These are phyloP conservation scores for Chaetomiaceae sp. DNA, from an alignment of 2,329 filamentous ascomycete genomes.

Conservation along the genomic window DNA sequence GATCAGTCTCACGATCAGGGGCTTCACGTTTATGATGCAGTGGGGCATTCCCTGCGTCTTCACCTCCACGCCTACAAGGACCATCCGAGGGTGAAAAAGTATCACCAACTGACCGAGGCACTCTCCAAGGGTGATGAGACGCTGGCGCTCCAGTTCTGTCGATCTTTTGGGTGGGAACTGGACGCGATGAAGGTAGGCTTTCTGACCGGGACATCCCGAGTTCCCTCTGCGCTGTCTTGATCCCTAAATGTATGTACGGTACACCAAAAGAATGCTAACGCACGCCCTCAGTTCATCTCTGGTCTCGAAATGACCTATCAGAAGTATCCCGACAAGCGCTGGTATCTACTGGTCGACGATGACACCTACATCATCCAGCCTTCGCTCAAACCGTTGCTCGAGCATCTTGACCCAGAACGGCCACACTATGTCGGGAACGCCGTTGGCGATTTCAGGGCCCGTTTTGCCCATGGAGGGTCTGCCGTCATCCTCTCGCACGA, in stretches of 20 bases:
- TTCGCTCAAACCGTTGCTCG: conserved; percentile 45
- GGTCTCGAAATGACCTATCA: conserved; percentile 50
- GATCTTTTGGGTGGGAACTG: conserved; percentile 44
- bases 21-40: conserved; percentile 39
- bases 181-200: conserved; percentile 45
- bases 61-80: conserved; percentile 30
- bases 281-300: conserved; percentile 46
- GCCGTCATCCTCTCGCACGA: conserved; percentile 49
- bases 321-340: conserved; percentile 51
- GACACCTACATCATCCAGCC: conserved; percentile 52
- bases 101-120: conserved; percentile 37
- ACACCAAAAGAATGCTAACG: too few species aligned
- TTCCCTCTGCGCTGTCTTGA: background rate
- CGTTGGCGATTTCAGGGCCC: conserved; percentile 51
- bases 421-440: conserved; percentile 54
- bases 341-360: conserved; percentile 56
- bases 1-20: conserved; percentile 25
- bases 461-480: conserved; percentile 56
- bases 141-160: conserved; percentile 36
- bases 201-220: background rate
- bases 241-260: too few species aligned
- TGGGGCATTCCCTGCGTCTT: conserved; percentile 32
- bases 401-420: conserved; percentile 44
- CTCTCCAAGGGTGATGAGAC: conserved; percentile 38
- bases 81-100: conserved; percentile 38